Conservation (phyloP, 2,329 filamentous ascomycete genomes). For the Dactylellina leptospora region DNA sequence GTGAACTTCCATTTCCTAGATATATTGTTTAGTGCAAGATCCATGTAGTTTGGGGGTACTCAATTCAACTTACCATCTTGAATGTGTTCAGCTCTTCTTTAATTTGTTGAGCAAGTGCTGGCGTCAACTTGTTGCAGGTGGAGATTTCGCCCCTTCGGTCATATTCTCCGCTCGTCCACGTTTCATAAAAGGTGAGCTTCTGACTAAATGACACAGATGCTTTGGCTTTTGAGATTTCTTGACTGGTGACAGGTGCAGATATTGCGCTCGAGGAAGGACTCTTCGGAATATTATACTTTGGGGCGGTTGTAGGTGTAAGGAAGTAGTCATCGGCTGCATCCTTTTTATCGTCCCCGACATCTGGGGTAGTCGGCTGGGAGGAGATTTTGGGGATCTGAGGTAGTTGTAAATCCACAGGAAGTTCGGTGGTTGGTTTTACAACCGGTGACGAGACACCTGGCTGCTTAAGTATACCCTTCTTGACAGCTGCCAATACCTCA, state of each 20-base stretch:
- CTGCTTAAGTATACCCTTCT: slow-evolving; percentile 96
- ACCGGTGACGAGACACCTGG: slow-evolving; percentile 76
- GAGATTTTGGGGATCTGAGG: slow-evolving; percentile 60
- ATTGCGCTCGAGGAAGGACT: slow-evolving; percentile 78
- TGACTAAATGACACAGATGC: slow-evolving; percentile 73
- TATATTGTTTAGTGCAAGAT: not conserved
- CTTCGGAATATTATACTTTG: slow-evolving; percentile 66
- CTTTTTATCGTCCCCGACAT: slow-evolving; percentile 43
- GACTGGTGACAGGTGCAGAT: slow-evolving; percentile 81
- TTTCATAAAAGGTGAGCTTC: slow-evolving; percentile 92
- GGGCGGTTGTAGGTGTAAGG: slow-evolving; percentile 62
- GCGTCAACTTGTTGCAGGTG: slow-evolving; percentile 96
- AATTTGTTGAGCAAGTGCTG: slow-evolving; percentile 97
- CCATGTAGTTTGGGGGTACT: not conserved
- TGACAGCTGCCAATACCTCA: slow-evolving; percentile 88
- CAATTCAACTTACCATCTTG: slow-evolving; percentile 82
- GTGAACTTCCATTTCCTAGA: slow-evolving; percentile 98
- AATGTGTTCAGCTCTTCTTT: slow-evolving; percentile 99
- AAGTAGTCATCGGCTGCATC: slow-evolving; percentile 87
- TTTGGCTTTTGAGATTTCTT: slow-evolving; percentile 67
- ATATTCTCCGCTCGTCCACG: slow-evolving; percentile 94
- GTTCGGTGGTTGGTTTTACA: slow-evolving; percentile 68
- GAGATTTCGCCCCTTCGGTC: slow-evolving; percentile 95
- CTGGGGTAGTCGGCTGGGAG: slow-evolving; percentile 38
- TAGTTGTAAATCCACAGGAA: slow-evolving; percentile 65